phyloP scores from a whole-genome alignment of 495 filamentous ascomycete species.

The Aspergillus haitiensis region DNA sequence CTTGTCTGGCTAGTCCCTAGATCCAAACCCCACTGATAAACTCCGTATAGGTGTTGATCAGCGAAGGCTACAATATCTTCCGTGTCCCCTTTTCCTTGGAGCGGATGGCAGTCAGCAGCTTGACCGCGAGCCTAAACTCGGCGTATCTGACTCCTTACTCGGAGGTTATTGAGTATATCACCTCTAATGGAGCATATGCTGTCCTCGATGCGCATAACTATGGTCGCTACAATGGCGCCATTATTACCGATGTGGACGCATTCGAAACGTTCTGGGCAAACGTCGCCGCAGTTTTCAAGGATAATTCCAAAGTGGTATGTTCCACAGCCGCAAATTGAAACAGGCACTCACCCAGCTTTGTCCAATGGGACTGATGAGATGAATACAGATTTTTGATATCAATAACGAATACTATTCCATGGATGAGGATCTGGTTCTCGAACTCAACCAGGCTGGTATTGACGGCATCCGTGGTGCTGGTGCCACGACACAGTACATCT shows the following conservation, averaged over 20 bases:
- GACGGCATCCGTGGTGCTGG: constrained; percentile 67
- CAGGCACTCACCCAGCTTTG: constrained; percentile 23
- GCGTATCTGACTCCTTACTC: constrained; percentile 43
- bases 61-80: constrained; percentile 70
- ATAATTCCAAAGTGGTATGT: constrained; percentile 56
- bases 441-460: constrained; percentile 75
- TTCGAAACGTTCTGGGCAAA: constrained; percentile 65
- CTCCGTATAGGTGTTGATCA: constrained; percentile 58
- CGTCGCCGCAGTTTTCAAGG: constrained; percentile 60
- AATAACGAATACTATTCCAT: constrained; percentile 79
- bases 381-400: constrained; percentile 24
- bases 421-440: constrained; percentile 64
- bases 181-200: constrained; percentile 62
- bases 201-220: constrained; percentile 74
- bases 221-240: constrained; percentile 58
- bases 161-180: constrained; percentile 50
- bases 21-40: constrained; percentile 31
- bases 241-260: constrained; percentile 62
- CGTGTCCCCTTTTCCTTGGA: constrained; percentile 72
- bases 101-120: constrained; percentile 54
- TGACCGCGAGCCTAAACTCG: constrained; percentile 43
- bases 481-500: constrained; percentile 69
- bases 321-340: constrained; percentile 4
- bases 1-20: neutral
- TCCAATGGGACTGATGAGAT: neutral